A percentile compares a stretch with the other conserved stretches of the same genome.
These are phyloP conservation scores for Fusarium transvaalense DNA, from an alignment of 2,329 filamentous ascomycete species.

Conservation along the genomic window DNA sequence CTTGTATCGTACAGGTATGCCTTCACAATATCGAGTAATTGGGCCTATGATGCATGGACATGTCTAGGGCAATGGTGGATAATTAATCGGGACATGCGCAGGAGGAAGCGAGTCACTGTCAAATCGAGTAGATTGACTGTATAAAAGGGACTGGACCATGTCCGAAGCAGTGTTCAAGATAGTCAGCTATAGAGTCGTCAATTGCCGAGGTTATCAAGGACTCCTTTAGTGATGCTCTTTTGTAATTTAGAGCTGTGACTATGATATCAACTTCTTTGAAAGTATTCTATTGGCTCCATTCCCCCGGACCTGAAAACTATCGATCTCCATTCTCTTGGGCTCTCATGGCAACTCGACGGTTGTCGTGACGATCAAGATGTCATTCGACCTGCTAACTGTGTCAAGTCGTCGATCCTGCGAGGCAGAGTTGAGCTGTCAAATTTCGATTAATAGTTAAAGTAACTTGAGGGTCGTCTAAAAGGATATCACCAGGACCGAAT, in stretches of 20 bases:
- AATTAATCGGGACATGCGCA: neutral
- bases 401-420: slow-evolving; percentile 15
- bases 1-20: neutral
- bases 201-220: neutral
- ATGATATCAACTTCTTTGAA: neutral
- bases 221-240: neutral
- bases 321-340: neutral
- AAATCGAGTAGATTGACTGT: neutral
- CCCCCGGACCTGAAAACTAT: neutral
- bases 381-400: neutral
- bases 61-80: neutral
- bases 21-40: neutral
- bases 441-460: neutral
- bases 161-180: neutral
- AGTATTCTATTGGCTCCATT: neutral
- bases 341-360: neutral
- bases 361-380: neutral
- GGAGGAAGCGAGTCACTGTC: neutral
- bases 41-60: neutral
- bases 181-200: neutral
- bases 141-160: neutral
- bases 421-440: neutral
- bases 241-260: neutral
- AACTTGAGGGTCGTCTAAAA: neutral
- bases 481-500: neutral